phyloP scores from a whole-genome alignment of 306 rosid species.

The Purshia tridentata region DNA sequence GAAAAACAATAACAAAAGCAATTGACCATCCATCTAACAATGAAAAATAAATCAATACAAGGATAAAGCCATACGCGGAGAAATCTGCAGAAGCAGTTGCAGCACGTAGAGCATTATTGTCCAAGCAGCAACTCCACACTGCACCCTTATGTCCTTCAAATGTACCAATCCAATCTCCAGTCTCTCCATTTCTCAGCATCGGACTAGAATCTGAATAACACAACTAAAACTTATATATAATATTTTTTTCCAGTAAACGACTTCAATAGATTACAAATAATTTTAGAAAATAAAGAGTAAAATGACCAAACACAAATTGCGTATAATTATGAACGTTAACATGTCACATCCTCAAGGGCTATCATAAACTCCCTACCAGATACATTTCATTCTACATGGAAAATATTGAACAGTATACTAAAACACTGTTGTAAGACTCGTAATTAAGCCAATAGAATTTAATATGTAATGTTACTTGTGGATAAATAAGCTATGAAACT shows the following conservation, averaged over 20 bases:
- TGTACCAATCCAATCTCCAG: constrained; percentile 99
- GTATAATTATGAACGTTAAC: not conserved
- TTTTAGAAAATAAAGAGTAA: too few relatives aligned
- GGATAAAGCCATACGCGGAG: constrained; percentile 60
- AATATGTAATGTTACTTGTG: not conserved
- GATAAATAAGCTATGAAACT: not conserved
- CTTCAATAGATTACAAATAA: not conserved
- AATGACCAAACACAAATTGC: too few relatives aligned
- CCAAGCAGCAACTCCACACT: constrained; percentile 99
- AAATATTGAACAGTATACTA: not conserved
- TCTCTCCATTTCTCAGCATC: constrained; percentile 96
- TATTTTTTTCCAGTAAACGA: not conserved
- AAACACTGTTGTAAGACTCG: too few relatives aligned
- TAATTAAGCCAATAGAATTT: too few relatives aligned
- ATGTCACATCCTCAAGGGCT: not conserved
- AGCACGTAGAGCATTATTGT: constrained; percentile 87
- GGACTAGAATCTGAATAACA: constrained; percentile 75
- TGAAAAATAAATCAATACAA: not conserved
- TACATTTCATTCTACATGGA: too few relatives aligned
- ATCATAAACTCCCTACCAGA: not conserved
- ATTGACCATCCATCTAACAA: not conserved
- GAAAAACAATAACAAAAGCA: not conserved
- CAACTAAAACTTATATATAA: not conserved
- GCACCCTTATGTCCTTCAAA: constrained; percentile 99
- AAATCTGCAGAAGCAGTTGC: constrained; percentile 98